These are phyloP conservation scores for barley (Hordeum vulgare) DNA, from an alignment of 176 grass and related monocot species.

Conservation along the genomic window MorexV3_pseudomolecules_assembly NC_058519.1:106098005-106098504, in stretches of 20 bases:
- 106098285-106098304: not conserved
- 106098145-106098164: not conserved
- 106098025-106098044: not conserved
- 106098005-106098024: not conserved
- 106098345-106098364: constrained; percentile 8
- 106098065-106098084: too few relatives aligned
- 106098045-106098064: not conserved
- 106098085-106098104: not conserved
- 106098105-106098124: not conserved
- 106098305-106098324: constrained; percentile 15
- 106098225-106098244: not conserved
- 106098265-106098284: constrained; percentile 11
- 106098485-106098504: not conserved
- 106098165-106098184: not conserved
- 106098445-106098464: not conserved
- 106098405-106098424: not conserved
- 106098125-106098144: too few relatives aligned
- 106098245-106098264: constrained; percentile 2
- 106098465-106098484: not conserved
- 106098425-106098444: not conserved
- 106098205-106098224: not conserved
- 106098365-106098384: not conserved
- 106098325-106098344: not conserved
- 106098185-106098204: not conserved
- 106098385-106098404: not conserved